A percentile compares a stretch with the other conserved stretches of the same genome.
Evolutionary conservation across 192 early-diverging fungal genomes (phyloP).

Genomic region (Backusella tarrabulga): DNA sequence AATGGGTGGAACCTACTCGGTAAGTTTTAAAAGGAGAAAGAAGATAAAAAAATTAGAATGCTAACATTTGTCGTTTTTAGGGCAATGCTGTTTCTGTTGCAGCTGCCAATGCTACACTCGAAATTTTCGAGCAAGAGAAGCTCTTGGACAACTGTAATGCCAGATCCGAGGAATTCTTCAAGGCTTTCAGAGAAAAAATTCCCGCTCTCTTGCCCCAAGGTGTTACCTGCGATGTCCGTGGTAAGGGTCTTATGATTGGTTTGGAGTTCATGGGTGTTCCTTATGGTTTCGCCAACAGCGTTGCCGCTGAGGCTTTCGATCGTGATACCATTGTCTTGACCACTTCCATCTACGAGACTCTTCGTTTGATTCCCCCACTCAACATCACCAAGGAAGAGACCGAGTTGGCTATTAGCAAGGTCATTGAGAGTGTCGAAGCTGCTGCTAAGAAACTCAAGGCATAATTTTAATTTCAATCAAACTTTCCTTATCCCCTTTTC

Average conservation of each 20-base stretch:
- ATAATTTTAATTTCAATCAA: background rate
- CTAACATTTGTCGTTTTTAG: too few species aligned
- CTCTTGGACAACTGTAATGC: constrained; percentile 32
- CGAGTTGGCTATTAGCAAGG: background rate
- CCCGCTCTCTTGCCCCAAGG: constrained; percentile 20
- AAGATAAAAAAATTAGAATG: too few species aligned
- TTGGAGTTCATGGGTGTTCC: constrained; percentile 34
- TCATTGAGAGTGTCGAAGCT: background rate
- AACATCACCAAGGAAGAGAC: constrained; percentile 22
- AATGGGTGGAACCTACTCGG: constrained; percentile 37
- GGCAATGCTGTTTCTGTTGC: constrained; percentile 40
- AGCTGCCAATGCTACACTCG: constrained; percentile 36
- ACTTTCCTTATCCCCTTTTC: background rate
- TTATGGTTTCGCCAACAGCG: constrained; percentile 19
- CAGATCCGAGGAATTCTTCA: constrained; percentile 35
- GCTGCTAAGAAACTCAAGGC: constrained; percentile 9
- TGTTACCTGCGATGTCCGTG: constrained; percentile 35
- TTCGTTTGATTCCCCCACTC: constrained; percentile 40
- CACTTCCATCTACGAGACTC: constrained; percentile 38
- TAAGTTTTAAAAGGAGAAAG: too few species aligned
- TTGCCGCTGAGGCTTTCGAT: constrained; percentile 16
- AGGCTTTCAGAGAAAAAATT: constrained; percentile 12
- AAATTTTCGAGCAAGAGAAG: constrained; percentile 38
- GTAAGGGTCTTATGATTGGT: constrained; percentile 43
- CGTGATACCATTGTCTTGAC: constrained; percentile 34